These are phyloP conservation scores for Marchantia paleacea DNA, from an alignment of 225 moss, liverwort and hornwort genomes.

Conservation along the genomic window DNA sequence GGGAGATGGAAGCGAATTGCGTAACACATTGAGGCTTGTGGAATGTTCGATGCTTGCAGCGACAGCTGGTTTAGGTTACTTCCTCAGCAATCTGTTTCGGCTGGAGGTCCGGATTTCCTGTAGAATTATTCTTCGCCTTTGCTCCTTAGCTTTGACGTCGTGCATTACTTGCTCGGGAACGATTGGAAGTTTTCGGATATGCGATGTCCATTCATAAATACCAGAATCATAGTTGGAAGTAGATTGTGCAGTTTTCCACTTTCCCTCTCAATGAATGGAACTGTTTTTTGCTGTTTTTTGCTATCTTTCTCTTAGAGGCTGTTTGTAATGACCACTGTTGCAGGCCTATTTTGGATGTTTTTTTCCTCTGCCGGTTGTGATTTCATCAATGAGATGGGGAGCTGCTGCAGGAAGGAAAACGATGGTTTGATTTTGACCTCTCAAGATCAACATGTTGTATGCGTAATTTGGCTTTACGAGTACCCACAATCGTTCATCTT, in stretches of 20 bases:
- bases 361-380: slow-evolving; percentile 94
- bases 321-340: slow-evolving; percentile 9
- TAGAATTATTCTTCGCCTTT: background rate
- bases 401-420: slow-evolving; percentile 93
- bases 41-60: slow-evolving; percentile 98
- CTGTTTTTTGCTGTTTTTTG: background rate
- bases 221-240: background rate
- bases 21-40: slow-evolving; percentile 73
- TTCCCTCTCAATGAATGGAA: background rate
- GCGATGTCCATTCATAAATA: background rate
- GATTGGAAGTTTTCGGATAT: background rate
- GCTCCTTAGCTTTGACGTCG: background rate
- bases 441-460: background rate
- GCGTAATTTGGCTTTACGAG: background rate
- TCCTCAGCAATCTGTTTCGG: slow-evolving; percentile 92
- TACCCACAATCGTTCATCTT: background rate
- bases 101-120: slow-evolving; percentile 52
- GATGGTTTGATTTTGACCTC: slow-evolving; percentile 51
- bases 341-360: slow-evolving; percentile 97
- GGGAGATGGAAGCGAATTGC: slow-evolving; percentile 85
- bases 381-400: slow-evolving; percentile 98
- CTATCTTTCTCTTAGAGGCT: background rate
- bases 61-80: slow-evolving; percentile 89
- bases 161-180: background rate
- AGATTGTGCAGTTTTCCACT: background rate